Conservation (phyloP, 148 eudicot genomes). For the Fallopia convolvulus region DNA sequence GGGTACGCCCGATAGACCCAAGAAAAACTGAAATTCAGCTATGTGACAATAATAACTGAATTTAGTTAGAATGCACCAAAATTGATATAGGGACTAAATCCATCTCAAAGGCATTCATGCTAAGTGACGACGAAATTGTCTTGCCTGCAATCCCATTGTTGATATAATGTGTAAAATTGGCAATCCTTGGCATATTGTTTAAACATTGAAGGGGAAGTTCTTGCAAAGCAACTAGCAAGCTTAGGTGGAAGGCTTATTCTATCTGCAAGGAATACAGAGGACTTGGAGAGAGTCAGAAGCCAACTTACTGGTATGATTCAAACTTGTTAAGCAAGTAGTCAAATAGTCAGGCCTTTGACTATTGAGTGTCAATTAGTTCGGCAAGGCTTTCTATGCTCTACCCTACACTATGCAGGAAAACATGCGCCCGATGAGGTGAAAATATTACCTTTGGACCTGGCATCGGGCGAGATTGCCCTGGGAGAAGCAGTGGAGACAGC, state of each 20-base stretch:
- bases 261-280: conserved; percentile 87
- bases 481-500: conserved; percentile 63
- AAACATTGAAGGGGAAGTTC: conserved; percentile 61
- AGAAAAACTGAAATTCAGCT: too few species aligned
- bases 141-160: too few species aligned
- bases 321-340: neutral
- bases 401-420: conserved; percentile 42
- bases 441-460: conserved; percentile 81
- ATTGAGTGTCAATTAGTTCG: neutral
- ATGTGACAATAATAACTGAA: too few species aligned
- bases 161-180: neutral
- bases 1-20: too few species aligned
- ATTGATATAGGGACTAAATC: too few species aligned
- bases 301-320: conserved; percentile 50
- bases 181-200: neutral
- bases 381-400: neutral
- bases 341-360: neutral
- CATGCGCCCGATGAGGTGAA: conserved; percentile 74
- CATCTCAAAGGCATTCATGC: too few species aligned
- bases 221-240: conserved; percentile 79
- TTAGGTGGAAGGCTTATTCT: conserved; percentile 88
- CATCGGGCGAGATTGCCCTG: conserved; percentile 70
- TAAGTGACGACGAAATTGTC: too few species aligned
- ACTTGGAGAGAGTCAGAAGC: conserved; percentile 69
- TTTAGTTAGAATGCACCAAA: too few species aligned